Evolutionary conservation across 2,329 filamentous ascomycete genomes (phyloP).

Genomic region (Scedosporium boydii): DNA sequence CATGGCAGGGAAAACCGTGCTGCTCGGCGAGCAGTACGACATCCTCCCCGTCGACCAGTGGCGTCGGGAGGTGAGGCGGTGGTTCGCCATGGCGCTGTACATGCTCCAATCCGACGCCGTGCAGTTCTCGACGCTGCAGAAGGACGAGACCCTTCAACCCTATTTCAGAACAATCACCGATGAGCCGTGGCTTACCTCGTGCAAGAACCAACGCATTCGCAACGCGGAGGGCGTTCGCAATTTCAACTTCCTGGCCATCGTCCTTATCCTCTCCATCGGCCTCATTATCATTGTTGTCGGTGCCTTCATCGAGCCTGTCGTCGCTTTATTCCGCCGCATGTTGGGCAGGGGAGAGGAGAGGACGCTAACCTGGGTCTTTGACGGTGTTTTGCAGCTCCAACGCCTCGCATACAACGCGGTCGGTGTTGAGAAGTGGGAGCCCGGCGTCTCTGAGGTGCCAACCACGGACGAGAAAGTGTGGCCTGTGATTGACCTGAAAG

Average conservation of each 20-base stretch:
- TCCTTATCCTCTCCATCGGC: constrained; percentile 4
- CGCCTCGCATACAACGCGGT: constrained; percentile 3
- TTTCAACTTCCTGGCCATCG: constrained; percentile 8
- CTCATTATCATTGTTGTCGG: constrained; percentile 1
- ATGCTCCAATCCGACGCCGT: constrained; percentile 6
- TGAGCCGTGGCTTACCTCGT: constrained; percentile 5
- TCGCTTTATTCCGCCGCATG: not conserved
- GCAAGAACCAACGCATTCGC: constrained; percentile 5
- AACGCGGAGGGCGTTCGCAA: constrained; percentile 4
- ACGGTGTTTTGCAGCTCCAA: constrained; percentile 4
- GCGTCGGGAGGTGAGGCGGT: constrained; percentile 2
- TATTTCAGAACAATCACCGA: not conserved
- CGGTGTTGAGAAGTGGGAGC: constrained; percentile 6
- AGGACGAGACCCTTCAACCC: not conserved
- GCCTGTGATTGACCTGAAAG: constrained; percentile 6
- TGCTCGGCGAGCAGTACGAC: constrained; percentile 6
- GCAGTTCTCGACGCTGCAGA: constrained; percentile 4
- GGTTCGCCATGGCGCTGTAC: constrained; percentile 7
- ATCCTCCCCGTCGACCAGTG: constrained; percentile 6
- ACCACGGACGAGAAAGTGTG: constrained; percentile 6
- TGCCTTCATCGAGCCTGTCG: constrained; percentile 5
- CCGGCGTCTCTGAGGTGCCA: constrained; percentile 5
- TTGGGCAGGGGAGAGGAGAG: not conserved
- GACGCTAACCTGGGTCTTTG: constrained; percentile 5
- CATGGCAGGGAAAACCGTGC: constrained; percentile 6